Conservation (phyloP, 179 eudicot genomes). For the Corrigiola litoralis region DNA sequence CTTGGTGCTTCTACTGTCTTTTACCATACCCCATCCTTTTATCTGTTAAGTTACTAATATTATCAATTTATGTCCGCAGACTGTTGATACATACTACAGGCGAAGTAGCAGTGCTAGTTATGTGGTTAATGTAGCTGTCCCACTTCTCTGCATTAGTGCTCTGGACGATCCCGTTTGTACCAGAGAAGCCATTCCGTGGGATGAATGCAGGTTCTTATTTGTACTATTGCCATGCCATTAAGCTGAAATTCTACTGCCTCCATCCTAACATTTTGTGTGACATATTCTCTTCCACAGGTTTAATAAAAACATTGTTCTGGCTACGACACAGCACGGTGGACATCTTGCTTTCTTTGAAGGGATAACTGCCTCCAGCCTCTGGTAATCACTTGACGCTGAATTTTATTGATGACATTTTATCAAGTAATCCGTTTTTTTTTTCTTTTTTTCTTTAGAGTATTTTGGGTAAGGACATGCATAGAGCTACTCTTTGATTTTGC, state of each 20-base stretch:
- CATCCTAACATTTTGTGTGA: constrained; percentile 4
- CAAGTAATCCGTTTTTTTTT: not conserved
- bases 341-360: constrained; percentile 95
- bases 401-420: not conserved
- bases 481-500: not conserved
- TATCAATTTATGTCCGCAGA: constrained; percentile 38
- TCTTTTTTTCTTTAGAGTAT: not conserved
- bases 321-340: constrained; percentile 82
- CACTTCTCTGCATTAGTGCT: constrained; percentile 91
- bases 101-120: constrained; percentile 66
- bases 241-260: constrained; percentile 2
- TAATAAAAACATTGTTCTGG: constrained; percentile 77
- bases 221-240: not conserved
- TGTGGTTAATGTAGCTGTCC: constrained; percentile 69
- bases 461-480: not conserved
- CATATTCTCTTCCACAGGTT: constrained; percentile 39
- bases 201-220: constrained; percentile 79
- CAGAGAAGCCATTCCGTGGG: constrained; percentile 94
- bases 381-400: constrained; percentile 37
- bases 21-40: not conserved
- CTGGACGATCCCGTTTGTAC: constrained; percentile 97
- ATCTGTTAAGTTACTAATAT: constrained; percentile 15
- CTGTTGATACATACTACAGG: constrained; percentile 89
- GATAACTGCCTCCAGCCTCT: constrained; percentile 63
- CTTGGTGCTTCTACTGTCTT: constrained; percentile 8